Evolutionary conservation across 257 asterid genomes (phyloP).

Genomic region (Thymus mandschuricus): DNA sequence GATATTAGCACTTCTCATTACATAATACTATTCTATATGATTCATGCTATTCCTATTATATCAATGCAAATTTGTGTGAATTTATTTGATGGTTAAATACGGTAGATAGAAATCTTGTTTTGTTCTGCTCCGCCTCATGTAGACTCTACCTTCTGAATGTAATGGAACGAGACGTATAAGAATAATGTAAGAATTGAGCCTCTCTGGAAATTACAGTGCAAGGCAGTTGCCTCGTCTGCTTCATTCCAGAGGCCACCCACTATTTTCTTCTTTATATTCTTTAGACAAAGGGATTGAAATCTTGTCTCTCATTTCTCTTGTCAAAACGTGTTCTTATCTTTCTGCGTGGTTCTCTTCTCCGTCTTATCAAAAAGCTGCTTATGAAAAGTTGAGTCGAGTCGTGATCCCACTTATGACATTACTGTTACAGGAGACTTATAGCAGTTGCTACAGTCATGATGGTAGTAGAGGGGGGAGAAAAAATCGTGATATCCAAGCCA

Average conservation of each 20-base stretch:
- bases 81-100: background rate
- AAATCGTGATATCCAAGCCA: slow-evolving; percentile 68
- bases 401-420: slow-evolving; percentile 21
- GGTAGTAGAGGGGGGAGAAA: slow-evolving; percentile 57
- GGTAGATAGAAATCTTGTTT: background rate
- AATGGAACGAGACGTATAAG: background rate
- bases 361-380: slow-evolving; percentile 11
- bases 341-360: slow-evolving; percentile 13
- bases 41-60: background rate
- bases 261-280: background rate
- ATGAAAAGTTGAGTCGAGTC: background rate
- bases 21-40: background rate
- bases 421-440: slow-evolving; percentile 33
- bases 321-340: background rate
- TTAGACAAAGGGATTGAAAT: background rate
- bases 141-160: background rate
- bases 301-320: slow-evolving; percentile 2
- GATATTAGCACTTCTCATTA: background rate
- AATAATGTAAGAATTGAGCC: background rate
- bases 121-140: background rate
- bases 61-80: background rate
- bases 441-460: slow-evolving; percentile 32
- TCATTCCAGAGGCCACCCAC: background rate
- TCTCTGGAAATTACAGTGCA: background rate
- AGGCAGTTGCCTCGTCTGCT: background rate